Base-by-base conservation (phyloP, 768 basidiomycete species). In the Pleurotus pulmonarius region DNA sequence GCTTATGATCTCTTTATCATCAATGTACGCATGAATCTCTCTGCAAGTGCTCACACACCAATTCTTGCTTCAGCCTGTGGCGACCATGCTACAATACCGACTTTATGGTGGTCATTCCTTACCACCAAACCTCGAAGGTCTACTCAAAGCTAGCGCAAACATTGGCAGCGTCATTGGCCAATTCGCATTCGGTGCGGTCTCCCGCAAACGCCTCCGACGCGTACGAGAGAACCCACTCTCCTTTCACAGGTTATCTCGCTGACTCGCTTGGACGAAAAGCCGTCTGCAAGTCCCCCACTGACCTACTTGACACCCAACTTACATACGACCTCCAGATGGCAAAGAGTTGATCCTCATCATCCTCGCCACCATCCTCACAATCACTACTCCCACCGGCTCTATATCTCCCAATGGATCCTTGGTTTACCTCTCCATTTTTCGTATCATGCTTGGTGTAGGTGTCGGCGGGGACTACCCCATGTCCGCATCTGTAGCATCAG, bases 271-370 rank as follows among this genome's bases (percentile, higher is more conserved):
- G 88, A 4, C 81, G 88, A 12, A 88, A 88, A 64, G 80, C 82
- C 0, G 75, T 90, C 53, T 88, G 83, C 85, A 44, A 29, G 69
- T 64, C 7, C 5, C 12, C 41, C 18, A 22, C 15, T 5, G 47
- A 26, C 11, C 12, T 45, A 51, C 20, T n/a, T 37, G 12, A 16
- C 11, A 20, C 29, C n/a, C 7, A 16, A 37, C 5, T 25, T 5
- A 49, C 25, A 44, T 2, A 46, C 15, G 7, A 5, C 12, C 2
- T 24, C 12, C 65, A 84, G 85, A 89, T 59, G 87, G 88, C 7
- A 87, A 89, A 65, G 89, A 91, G 63, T 78, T 92, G 51, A 87
- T 90, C 81, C 71, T 92, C 56, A 88, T 90, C 61, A 90, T 92
- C 63, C 59, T 90, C 49, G 88, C 86, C 0, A 91, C 90, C 1